Conservation (phyloP, 2,329 filamentous ascomycete genomes). For the Leptosphaerulina australis region DNA sequence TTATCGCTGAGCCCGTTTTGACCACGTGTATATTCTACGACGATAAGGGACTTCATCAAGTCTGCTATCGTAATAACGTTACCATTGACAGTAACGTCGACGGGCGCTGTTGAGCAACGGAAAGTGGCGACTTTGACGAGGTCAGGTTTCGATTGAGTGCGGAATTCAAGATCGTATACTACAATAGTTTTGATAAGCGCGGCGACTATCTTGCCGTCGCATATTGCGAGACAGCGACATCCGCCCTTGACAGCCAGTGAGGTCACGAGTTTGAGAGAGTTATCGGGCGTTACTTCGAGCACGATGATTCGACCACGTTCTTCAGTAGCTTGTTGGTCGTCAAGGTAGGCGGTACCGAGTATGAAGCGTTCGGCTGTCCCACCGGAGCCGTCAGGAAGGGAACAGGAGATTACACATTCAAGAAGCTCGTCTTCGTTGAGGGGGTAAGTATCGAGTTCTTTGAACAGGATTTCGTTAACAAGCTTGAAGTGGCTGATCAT, state of each 20-base stretch:
- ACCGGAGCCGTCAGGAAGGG: slow-evolving; percentile 67
- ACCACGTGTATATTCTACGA: slow-evolving; percentile 73
- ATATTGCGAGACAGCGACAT: slow-evolving; percentile 77
- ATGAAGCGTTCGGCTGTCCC: slow-evolving; percentile 76
- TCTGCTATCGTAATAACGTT: slow-evolving; percentile 84
- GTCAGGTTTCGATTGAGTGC: slow-evolving; percentile 57
- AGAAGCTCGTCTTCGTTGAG: slow-evolving; percentile 75
- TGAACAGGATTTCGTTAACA: slow-evolving; percentile 88
- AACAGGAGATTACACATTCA: slow-evolving; percentile 80
- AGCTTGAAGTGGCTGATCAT: slow-evolving; percentile 83
- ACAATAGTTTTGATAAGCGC: slow-evolving; percentile 84
- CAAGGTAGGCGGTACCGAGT: slow-evolving; percentile 84
- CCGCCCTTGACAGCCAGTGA: slow-evolving; percentile 75
- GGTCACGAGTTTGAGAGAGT: slow-evolving; percentile 73
- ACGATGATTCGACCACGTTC: slow-evolving; percentile 79
- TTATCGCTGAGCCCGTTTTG: slow-evolving; percentile 63
- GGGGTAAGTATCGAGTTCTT: slow-evolving; percentile 72
- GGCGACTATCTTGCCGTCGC: slow-evolving; percentile 77
- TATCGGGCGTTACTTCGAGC: slow-evolving; percentile 78
- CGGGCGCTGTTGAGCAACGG: slow-evolving; percentile 80
- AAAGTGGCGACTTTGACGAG: slow-evolving; percentile 77
- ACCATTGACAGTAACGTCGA: slow-evolving; percentile 76
- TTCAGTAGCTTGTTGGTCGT: slow-evolving; percentile 59
- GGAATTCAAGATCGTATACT: slow-evolving; percentile 63
- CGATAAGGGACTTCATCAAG: slow-evolving; percentile 87